Conservation (phyloP, 78 protist species). For the Capsaspora owczarzaki region DNA sequence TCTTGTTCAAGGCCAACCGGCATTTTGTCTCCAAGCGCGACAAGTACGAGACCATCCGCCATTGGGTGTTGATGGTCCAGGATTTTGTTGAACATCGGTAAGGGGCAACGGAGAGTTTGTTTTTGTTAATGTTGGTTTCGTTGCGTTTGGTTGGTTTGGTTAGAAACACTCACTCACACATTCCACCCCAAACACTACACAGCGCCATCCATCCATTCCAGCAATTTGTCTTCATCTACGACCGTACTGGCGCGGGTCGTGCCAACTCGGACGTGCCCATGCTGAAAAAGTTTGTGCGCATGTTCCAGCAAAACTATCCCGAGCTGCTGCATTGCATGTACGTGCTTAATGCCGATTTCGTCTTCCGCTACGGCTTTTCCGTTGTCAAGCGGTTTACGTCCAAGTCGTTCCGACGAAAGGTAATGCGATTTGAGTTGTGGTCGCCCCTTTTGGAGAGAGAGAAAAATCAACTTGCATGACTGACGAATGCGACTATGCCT, state of each 20-base stretch:
- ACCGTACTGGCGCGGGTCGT: constrained; percentile 8
- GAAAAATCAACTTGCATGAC: too few relatives aligned
- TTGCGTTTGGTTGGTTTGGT: too few relatives aligned
- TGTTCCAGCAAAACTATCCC: constrained; percentile 8
- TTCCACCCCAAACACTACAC: too few relatives aligned
- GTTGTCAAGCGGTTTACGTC: neutral
- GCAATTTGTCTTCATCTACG: constrained; percentile 15
- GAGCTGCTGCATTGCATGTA: constrained; percentile 14
- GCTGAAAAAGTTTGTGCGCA: neutral
- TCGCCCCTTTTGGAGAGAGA: too few relatives aligned
- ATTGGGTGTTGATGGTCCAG: neutral
- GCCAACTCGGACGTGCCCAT: constrained; percentile 15
- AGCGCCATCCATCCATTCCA: constrained; percentile 16
- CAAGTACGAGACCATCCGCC: constrained; percentile 13
- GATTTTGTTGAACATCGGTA: neutral
- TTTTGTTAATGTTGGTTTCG: too few relatives aligned
- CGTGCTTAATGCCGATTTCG: constrained; percentile 17
- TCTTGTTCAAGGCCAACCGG: neutral
- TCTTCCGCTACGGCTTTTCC: constrained; percentile 11
- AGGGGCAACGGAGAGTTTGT: too few relatives aligned
- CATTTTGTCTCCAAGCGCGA: constrained; percentile 7
- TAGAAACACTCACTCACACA: too few relatives aligned
- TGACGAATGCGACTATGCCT: too few relatives aligned
- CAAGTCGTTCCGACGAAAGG: neutral
- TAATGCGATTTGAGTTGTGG: too few relatives aligned